These are phyloP conservation scores for Leishmania mexicana DNA, from an alignment of 208 protist genomes.

Conservation along the genomic window DNA sequence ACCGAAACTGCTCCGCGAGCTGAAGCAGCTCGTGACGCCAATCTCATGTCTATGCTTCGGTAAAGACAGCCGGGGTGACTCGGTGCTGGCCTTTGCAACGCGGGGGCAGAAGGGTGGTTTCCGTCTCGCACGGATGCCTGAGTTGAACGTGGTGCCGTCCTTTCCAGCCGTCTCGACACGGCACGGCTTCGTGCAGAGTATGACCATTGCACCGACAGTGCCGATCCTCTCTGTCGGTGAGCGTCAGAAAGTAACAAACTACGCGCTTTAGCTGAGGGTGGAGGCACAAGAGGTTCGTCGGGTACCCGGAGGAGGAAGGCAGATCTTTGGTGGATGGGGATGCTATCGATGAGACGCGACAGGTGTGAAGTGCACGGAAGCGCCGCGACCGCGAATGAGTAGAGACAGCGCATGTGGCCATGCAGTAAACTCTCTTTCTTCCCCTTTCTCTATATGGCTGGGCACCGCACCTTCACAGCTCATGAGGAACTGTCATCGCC, in stretches of 20 bases:
- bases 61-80: constrained; percentile 50
- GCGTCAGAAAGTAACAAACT: constrained; percentile 84
- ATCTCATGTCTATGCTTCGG: constrained; percentile 67
- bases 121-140: constrained; percentile 71
- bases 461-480: not conserved
- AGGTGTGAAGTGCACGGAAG: not conserved
- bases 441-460: too few relatives aligned
- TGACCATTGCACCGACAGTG: constrained; percentile 67
- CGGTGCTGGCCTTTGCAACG: constrained; percentile 68
- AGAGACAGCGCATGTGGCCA: not conserved
- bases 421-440: not conserved
- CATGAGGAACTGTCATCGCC: not conserved
- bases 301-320: not conserved
- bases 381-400: not conserved
- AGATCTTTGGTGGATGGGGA: not conserved
- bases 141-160: constrained; percentile 71
- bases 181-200: constrained; percentile 76
- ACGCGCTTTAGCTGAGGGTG: constrained; percentile 51
- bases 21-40: constrained; percentile 84
- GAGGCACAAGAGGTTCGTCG: not conserved
- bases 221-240: constrained; percentile 88
- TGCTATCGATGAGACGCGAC: not conserved
- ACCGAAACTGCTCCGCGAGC: constrained; percentile 36
- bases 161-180: constrained; percentile 73
- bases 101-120: constrained; percentile 79